Conservation (phyloP, 163 green algal genomes). For the Prototheca wickerhamii region DNA sequence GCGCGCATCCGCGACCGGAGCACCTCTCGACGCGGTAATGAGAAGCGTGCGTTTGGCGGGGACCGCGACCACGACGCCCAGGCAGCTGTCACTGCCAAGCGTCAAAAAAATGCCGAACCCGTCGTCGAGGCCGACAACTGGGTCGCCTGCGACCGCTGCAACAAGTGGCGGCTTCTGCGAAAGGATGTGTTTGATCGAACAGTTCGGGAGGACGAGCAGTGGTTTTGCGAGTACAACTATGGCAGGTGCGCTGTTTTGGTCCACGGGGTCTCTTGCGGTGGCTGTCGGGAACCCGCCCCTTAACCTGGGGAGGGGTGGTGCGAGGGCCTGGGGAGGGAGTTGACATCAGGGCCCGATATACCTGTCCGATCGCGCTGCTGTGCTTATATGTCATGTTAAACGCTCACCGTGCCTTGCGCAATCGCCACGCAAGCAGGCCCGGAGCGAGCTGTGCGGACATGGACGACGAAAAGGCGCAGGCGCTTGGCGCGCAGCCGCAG, state of each 20-base stretch:
- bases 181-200: slow-evolving; percentile 4
- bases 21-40: background rate
- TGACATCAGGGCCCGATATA: no score
- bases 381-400: background rate
- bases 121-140: background rate
- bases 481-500: background rate
- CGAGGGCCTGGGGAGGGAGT: no score
- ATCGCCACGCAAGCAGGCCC: background rate
- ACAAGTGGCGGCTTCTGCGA: slow-evolving; percentile 2
- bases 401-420: background rate
- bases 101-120: background rate
- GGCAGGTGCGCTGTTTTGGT: background rate
- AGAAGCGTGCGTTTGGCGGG: background rate
- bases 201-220: background rate
- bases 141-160: slow-evolving; percentile 1
- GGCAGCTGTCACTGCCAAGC: background rate
- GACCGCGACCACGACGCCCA: background rate
- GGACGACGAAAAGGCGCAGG: slow-evolving; percentile 6
- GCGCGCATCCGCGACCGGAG: background rate
- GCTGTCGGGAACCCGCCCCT: no score
- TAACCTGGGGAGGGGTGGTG: no score
- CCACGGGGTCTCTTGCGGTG: no score
- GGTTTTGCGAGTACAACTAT: slow-evolving; percentile 2
- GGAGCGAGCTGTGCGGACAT: slow-evolving; percentile 1
- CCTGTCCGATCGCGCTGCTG: no score